These are phyloP conservation scores for Saprolegnia diclina DNA, from an alignment of 352 stramenopile genomes.

Conservation along the genomic window DNA sequence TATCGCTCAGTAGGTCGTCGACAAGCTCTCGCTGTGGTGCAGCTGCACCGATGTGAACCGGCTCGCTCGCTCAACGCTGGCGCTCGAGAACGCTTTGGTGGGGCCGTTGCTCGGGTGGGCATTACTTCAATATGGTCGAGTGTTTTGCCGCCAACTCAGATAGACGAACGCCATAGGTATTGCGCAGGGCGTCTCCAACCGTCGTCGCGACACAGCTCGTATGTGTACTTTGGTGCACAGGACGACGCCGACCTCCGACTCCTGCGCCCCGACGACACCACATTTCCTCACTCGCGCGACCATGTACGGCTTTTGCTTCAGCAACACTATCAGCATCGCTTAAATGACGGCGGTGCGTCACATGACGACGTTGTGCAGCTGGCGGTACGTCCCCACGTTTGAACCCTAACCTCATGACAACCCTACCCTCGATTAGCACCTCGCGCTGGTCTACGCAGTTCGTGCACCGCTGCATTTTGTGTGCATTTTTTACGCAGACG, in stretches of 20 bases:
- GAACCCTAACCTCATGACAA: background rate
- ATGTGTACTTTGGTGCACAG: background rate
- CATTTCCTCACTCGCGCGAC: background rate
- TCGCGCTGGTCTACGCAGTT: background rate
- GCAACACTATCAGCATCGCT: background rate
- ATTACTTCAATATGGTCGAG: no score
- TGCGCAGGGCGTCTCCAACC: conserved; percentile 4
- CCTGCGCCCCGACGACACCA: background rate
- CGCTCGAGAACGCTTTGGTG: background rate
- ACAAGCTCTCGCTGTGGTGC: background rate
- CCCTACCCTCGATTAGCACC: background rate
- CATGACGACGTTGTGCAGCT: background rate
- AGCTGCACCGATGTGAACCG: background rate
- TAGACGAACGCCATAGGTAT: background rate
- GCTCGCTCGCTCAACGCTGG: background rate
- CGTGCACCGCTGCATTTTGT: background rate
- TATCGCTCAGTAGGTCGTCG: background rate
- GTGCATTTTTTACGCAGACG: background rate
- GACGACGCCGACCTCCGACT: background rate
- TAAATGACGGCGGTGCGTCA: background rate
- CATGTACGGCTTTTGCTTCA: background rate
- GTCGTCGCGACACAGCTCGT: conserved; percentile 3
- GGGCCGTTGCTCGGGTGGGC: background rate
- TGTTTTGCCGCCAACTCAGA: background rate
- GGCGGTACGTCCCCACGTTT: background rate